Base-by-base conservation (phyloP, 306 rosid species). In the Sesbania bispinosa region DNA sequence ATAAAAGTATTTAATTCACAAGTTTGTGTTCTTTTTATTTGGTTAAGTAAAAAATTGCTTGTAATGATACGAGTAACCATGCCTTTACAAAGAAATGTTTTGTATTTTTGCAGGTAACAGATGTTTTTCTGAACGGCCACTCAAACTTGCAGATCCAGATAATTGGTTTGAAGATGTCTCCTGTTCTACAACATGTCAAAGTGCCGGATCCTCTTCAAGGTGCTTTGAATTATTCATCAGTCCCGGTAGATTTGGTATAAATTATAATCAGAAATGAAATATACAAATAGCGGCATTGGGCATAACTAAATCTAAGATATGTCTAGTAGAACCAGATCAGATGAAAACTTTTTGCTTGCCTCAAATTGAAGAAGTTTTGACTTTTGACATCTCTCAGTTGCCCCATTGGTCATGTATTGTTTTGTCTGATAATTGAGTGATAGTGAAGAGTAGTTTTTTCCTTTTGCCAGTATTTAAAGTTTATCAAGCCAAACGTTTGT, bases 41-140 rank as follows among this genome's bases (percentile, higher is more conserved):
- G 14, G 46, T 32, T 7, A 21, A 27, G 30, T 26, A 10, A 57
- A 47, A 57, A 66, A 19, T 18, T 8, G 0, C 59, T n/a, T 68
- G 58, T 23, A 23, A 39, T 59, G 14, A 61, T 61, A 23, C 50
- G 71, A 50, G 19, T 51, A 14, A 51, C 30, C 0, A 20, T 10
- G 30, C 20, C 16, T 45, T 30, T 2, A 8, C 18, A 32, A 72
- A 11, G 46, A 11, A 41, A 32, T 50, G 36, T 48, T 21, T 23
- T n/a, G 33, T 54, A 23, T 46, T 23, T 26, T 26, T 74, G 79
- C 88, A 91, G 99, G 78, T 91, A 46, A 94, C 99, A 1, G 66
- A 79, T 23, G 79, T 73, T 71, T 89, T 94, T 84, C 66, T 91
- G 6, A 81, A 77, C 4, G 96, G 99, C 39, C 93, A 91, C 85